These are phyloP conservation scores for Beauveria australis DNA, from an alignment of 2,329 filamentous ascomycete genomes.

Conservation along the genomic window DNA sequence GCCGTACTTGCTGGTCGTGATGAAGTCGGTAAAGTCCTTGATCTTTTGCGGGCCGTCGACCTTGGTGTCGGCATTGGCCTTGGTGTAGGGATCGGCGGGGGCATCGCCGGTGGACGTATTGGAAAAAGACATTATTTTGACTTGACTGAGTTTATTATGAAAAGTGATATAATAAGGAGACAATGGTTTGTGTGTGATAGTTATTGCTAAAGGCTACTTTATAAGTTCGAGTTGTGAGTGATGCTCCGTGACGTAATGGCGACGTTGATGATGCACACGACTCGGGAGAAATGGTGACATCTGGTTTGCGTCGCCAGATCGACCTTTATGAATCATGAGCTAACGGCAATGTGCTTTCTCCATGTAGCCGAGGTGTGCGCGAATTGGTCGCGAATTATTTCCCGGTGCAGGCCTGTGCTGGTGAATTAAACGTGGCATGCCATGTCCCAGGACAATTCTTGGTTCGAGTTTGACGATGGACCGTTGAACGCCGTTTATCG, in stretches of 20 bases:
- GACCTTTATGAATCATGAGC: neutral
- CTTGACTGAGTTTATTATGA: neutral
- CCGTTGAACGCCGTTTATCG: too few relatives aligned
- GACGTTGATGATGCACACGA: constrained; percentile 8
- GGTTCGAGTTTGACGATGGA: too few relatives aligned
- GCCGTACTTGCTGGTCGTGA: constrained; percentile 68
- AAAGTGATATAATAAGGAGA: neutral
- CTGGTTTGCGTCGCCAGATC: neutral
- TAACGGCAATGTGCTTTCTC: neutral
- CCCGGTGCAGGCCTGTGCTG: too few relatives aligned
- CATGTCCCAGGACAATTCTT: too few relatives aligned
- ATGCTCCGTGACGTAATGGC: constrained; percentile 8
- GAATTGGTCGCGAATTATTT: too few relatives aligned
- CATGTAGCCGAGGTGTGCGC: neutral
- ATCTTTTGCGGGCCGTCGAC: constrained; percentile 65
- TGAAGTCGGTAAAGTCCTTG: constrained; percentile 63
- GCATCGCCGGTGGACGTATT: constrained; percentile 55
- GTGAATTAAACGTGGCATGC: too few relatives aligned
- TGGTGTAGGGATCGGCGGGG: constrained; percentile 69
- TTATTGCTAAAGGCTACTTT: neutral
- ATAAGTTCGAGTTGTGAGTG: neutral
- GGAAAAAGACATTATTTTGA: constrained; percentile 33
- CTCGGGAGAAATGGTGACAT: neutral
- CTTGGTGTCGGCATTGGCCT: constrained; percentile 58
- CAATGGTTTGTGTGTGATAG: neutral